Evolutionary conservation across 1,284 basidiomycete species (phyloP).

Genomic region (Limonomyces culmigenus): DNA sequence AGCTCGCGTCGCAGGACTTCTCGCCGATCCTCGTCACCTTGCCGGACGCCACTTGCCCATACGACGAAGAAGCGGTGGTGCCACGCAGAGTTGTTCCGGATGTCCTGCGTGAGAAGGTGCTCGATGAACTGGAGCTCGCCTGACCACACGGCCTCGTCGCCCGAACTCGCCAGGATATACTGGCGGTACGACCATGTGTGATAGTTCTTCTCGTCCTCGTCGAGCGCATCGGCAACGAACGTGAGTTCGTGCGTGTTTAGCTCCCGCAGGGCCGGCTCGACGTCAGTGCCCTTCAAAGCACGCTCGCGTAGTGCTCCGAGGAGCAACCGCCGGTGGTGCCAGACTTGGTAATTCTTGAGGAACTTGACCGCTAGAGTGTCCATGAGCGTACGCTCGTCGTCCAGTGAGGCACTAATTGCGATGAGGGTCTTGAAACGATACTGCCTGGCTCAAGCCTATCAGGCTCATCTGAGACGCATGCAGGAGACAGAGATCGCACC

Average conservation of each 20-base stretch:
- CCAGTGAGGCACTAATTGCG: constrained; percentile 46
- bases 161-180: constrained; percentile 77
- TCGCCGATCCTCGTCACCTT: constrained; percentile 39
- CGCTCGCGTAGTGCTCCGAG: constrained; percentile 30
- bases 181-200: constrained; percentile 94
- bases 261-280: background rate
- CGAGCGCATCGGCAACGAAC: constrained; percentile 60
- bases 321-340: constrained; percentile 87
- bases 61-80: constrained; percentile 92
- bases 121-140: constrained; percentile 71
- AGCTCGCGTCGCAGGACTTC: constrained; percentile 49
- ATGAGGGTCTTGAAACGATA: constrained; percentile 79
- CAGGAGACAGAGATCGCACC: constrained; percentile 29
- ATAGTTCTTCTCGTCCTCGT: constrained; percentile 80
- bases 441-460: constrained; percentile 42
- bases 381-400: constrained; percentile 66
- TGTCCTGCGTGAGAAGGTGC: constrained; percentile 56
- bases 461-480: background rate
- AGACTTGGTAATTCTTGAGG: constrained; percentile 92
- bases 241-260: constrained; percentile 43
- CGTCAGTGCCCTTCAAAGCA: constrained; percentile 3
- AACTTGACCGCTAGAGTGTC: constrained; percentile 67
- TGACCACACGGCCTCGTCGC: constrained; percentile 55
- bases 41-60: constrained; percentile 50
- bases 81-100: constrained; percentile 97